Conservation (phyloP, 345 rosid genomes). For the Syzygium aqueum region DNA sequence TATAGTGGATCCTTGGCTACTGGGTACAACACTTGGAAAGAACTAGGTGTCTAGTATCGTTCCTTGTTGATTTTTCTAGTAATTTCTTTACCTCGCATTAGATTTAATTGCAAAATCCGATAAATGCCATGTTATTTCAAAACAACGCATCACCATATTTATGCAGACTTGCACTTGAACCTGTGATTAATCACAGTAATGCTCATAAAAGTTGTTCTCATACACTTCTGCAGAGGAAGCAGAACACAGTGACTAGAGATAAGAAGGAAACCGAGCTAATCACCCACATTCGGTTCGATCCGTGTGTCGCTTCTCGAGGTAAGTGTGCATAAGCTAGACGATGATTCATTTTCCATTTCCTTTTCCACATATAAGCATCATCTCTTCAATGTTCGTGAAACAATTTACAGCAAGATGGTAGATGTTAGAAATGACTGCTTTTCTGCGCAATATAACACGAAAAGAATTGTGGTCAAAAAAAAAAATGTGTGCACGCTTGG, state of each 20-base stretch:
- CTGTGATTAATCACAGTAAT: neutral
- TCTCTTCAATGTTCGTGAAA: neutral
- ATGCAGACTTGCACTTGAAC: neutral
- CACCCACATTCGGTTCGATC: constrained; percentile 93
- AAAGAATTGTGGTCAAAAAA: neutral
- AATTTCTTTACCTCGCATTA: neutral
- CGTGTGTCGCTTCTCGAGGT: constrained; percentile 96
- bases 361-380: neutral
- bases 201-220: neutral
- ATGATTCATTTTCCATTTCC: neutral
- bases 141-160: neutral
- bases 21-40: neutral
- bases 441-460: neutral
- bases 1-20: no score
- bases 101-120: neutral
- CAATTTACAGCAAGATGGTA: neutral
- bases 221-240: constrained; percentile 53
- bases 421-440: neutral
- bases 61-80: neutral
- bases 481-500: neutral
- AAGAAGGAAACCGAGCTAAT: constrained; percentile 63
- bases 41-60: neutral
- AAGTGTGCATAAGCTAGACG: neutral
- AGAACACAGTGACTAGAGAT: constrained; percentile 75
- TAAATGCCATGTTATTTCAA: neutral